Evolutionary conservation across 345 rosid species (phyloP), one percentile per base, ranked within the genome.

Genomic region (Chamaenerion angustifolium): DNA sequence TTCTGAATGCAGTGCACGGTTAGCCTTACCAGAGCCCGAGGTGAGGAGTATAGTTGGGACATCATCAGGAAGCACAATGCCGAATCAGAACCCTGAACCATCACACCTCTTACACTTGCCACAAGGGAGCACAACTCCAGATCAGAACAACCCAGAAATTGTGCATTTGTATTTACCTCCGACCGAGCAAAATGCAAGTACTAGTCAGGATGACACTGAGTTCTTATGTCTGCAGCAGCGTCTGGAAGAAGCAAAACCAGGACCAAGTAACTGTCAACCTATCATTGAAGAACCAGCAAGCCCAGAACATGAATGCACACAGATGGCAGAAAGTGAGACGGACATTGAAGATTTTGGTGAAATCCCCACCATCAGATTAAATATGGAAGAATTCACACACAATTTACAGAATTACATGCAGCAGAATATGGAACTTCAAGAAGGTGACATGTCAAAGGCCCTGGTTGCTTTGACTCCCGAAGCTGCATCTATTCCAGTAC

Each of bases 241-340:
- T 31, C 37, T 31, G 4, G 37, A 45, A 64, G 73, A 74, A 67
- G 54, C 51, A 54, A 61, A 46, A 47, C 25, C 46, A 1, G 55
- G 54, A 31, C 52, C 55, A 17, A 67, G 43, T 57, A 68, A 66
- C 41, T 82, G 77, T 60, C 69, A 72, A 42, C 98, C 98, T 16
- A 87, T 84, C 12, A 69, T 92, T 40, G 96, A 92, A 72, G 96
- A 75, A 60, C 99, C 98, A 58, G 71, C 84, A 51, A 69, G 88
- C 45, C 95, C 98, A 18, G 89, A 81, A 55, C 83, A 77, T 42
- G 74, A 71, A 52, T 56, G 60, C 58, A 51, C 53, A 13, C 74
- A 63, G 64, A 68, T 46, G 25, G 59, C 64, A 40, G 76, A 73
- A 58, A 64, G 42, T 56, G 96, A 87, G 19, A 53, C 71, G 18